These are phyloP conservation scores for Elaeagnus macrophylla DNA, from an alignment of 306 rosid genomes.

Conservation along the genomic window DNA sequence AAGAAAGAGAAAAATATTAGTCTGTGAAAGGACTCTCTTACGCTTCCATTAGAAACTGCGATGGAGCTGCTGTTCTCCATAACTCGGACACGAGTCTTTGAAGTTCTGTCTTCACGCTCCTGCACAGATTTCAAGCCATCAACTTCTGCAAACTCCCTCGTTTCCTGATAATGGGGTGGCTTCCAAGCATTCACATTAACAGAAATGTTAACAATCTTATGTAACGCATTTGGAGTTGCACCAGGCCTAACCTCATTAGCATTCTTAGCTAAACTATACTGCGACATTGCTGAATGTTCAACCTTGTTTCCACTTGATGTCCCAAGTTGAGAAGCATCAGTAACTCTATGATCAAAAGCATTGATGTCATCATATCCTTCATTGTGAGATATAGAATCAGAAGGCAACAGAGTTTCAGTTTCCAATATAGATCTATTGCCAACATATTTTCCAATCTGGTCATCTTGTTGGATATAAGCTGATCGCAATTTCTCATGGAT, in stretches of 20 bases:
- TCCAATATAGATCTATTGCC: slow-evolving; percentile 32
- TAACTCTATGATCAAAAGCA: slow-evolving; percentile 25
- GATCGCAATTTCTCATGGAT: slow-evolving; percentile 33
- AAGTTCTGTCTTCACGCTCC: slow-evolving; percentile 28
- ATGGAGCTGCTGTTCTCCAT: slow-evolving; percentile 35
- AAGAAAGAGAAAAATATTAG: slow-evolving; percentile 6
- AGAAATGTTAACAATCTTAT: slow-evolving; percentile 52
- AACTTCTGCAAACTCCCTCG: slow-evolving; percentile 38
- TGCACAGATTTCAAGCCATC: slow-evolving; percentile 32
- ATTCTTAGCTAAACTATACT: slow-evolving; percentile 45
- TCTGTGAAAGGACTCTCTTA: slow-evolving; percentile 25
- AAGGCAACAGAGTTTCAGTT: slow-evolving; percentile 46
- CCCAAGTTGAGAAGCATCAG: slow-evolving; percentile 45
- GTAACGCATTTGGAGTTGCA: slow-evolving; percentile 42
- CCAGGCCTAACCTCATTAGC: slow-evolving; percentile 31
- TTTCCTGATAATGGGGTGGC: slow-evolving; percentile 49
- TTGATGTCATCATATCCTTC: slow-evolving; percentile 52
- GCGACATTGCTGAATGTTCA: slow-evolving; percentile 32
- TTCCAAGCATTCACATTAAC: slow-evolving; percentile 69
- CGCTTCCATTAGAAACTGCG: slow-evolving; percentile 44
- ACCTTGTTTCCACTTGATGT: slow-evolving; percentile 43
- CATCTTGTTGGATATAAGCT: slow-evolving; percentile 27
- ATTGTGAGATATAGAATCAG: slow-evolving; percentile 56
- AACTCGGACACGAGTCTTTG: slow-evolving; percentile 34
- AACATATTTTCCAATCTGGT: slow-evolving; percentile 34